phyloP scores from a whole-genome alignment of 2,329 filamentous ascomycete genomes.

The Reticulascus tulasneorum region DNA sequence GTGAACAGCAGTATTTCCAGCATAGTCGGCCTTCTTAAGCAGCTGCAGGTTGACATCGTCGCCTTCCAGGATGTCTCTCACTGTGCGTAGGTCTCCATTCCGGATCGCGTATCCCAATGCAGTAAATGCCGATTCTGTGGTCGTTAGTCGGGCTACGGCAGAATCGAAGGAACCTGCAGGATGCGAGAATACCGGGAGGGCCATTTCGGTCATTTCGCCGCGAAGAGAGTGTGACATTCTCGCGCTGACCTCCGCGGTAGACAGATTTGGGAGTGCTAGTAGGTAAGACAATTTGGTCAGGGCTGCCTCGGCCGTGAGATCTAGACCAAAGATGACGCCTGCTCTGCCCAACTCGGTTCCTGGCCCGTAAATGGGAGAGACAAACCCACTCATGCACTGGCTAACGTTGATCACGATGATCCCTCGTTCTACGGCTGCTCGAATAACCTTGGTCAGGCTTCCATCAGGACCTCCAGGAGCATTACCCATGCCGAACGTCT shows the following conservation, averaged over 20 bases:
- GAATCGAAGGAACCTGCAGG: slow-evolving; percentile 52
- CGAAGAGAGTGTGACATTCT: slow-evolving; percentile 73
- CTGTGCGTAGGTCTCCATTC: slow-evolving; percentile 62
- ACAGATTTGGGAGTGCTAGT: slow-evolving; percentile 63
- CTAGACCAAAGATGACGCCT: slow-evolving; percentile 84
- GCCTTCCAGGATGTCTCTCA: slow-evolving; percentile 62
- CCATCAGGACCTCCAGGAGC: slow-evolving; percentile 79
- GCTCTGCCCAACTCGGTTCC: slow-evolving; percentile 74
- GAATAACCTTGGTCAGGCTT: slow-evolving; percentile 72
- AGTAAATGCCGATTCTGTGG: slow-evolving; percentile 61
- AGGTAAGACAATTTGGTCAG: slow-evolving; percentile 89
- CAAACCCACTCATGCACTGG: slow-evolving; percentile 77
- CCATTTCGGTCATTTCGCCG: slow-evolving; percentile 79
- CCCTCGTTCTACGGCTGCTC: slow-evolving; percentile 71
- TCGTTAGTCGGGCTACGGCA: slow-evolving; percentile 38
- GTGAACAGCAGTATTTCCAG: slow-evolving; percentile 69
- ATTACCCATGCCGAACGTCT: slow-evolving; percentile 92
- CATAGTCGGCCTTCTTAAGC: slow-evolving; percentile 74
- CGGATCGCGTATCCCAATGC: slow-evolving; percentile 77
- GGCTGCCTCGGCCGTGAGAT: slow-evolving; percentile 85
- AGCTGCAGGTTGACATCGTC: slow-evolving; percentile 57
- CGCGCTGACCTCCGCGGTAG: slow-evolving; percentile 60
- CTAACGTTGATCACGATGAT: slow-evolving; percentile 88
- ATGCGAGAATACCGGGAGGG: slow-evolving; percentile 71
- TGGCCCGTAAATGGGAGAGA: slow-evolving; percentile 73